phyloP scores from a whole-genome alignment of 2,329 filamentous ascomycete genomes.

The Pseudocercospora musae region DNA sequence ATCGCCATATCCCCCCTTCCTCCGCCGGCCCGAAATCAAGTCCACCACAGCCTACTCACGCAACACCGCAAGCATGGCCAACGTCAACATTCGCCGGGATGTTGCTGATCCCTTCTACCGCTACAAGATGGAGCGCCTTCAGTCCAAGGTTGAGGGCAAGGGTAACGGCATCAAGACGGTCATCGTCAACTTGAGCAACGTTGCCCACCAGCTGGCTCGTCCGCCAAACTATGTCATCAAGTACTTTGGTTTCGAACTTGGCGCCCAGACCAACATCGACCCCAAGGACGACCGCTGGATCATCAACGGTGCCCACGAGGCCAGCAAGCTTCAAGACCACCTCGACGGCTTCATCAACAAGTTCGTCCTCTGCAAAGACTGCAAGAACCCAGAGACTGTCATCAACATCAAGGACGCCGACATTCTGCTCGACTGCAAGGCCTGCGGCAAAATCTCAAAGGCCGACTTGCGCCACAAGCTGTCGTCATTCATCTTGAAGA shows the following conservation, averaged over 20 bases:
- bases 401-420: conserved; percentile 89
- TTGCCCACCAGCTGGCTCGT: conserved; percentile 86
- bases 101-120: conserved; percentile 98
- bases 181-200: conserved; percentile 92
- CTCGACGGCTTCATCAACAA: conserved; percentile 98
- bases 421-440: conserved; percentile 97
- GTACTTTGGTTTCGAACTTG: conserved; percentile 98
- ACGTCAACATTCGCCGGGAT: conserved; percentile 97
- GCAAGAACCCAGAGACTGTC: conserved; percentile 98
- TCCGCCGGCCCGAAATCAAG: conserved; percentile 2
- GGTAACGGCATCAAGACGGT: conserved; percentile 99
- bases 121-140: conserved; percentile 99
- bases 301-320: conserved; percentile 97
- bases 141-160: conserved; percentile 99
- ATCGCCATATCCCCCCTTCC: conserved; percentile 2
- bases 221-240: conserved; percentile 97
- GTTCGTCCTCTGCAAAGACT: conserved; percentile 99
- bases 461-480: conserved; percentile 94
- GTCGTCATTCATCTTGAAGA: conserved; percentile 95
- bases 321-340: conserved; percentile 93
- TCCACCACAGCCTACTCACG: conserved; percentile 16
- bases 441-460: conserved; percentile 87
- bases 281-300: conserved; percentile 99
- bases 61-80: conserved; percentile 75
- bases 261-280: conserved; percentile 97